phyloP scores from a whole-genome alignment of 1,284 basidiomycete genomes.

The Mycosarcoma mackinlayi region DNA sequence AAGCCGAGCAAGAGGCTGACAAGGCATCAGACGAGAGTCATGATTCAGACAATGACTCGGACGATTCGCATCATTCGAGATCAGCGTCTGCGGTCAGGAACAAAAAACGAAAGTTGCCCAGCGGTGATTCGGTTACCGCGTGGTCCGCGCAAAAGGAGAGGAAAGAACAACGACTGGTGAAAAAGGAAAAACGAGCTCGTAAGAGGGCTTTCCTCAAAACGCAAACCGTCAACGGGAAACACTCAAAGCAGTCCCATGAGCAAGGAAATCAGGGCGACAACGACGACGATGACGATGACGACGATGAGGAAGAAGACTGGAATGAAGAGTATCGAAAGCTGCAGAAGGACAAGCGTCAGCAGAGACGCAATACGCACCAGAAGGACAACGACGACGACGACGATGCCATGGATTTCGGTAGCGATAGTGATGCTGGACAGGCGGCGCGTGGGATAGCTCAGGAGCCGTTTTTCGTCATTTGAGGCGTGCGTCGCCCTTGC shows the following conservation, averaged over 20 bases:
- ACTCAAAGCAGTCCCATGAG: background rate
- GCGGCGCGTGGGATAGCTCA: too few relatives aligned
- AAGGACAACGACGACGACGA: conserved; percentile 6
- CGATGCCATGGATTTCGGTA: background rate
- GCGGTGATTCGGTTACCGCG: conserved; percentile 14
- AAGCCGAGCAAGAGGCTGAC: conserved; percentile 4
- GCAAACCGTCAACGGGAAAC: background rate
- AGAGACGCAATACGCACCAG: conserved; percentile 5
- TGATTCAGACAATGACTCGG: background rate
- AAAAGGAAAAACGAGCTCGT: conserved; percentile 46
- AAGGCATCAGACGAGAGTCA: conserved; percentile 7
- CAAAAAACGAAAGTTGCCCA: conserved; percentile 16
- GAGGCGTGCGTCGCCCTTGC: too few relatives aligned
- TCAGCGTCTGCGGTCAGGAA: conserved; percentile 8
- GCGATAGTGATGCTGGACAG: background rate
- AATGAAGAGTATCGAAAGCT: conserved; percentile 53
- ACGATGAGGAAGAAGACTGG: conserved; percentile 57
- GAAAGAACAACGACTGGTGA: conserved; percentile 16
- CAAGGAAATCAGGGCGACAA: conserved; percentile 1
- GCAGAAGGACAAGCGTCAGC: conserved; percentile 45
- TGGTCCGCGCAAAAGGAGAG: conserved; percentile 56
- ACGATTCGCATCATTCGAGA: conserved; percentile 1
- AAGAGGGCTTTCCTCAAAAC: conserved; percentile 47
- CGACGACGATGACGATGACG: conserved; percentile 12
- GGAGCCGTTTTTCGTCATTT: conserved; percentile 45